Evolutionary conservation across 257 asterid species (phyloP).

Genomic region (Prunella vulgaris): DNA sequence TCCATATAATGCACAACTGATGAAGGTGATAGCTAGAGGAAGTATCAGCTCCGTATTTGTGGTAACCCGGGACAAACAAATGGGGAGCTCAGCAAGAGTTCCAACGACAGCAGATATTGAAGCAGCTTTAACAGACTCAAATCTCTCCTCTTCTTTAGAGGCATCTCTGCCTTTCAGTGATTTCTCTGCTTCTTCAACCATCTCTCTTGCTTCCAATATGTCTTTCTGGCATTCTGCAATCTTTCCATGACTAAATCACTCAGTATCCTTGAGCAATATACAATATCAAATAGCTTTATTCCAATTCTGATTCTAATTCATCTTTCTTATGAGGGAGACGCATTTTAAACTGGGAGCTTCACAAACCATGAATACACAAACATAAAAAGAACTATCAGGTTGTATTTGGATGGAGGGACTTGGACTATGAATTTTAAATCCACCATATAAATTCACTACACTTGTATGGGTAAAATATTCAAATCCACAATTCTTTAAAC

Average conservation of each 20-base stretch:
- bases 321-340: background rate
- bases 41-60: conserved; percentile 48
- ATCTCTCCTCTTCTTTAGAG: conserved; percentile 47
- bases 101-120: conserved; percentile 66
- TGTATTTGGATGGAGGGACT: too few species aligned
- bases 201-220: conserved; percentile 69
- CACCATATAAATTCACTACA: too few species aligned
- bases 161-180: conserved; percentile 30
- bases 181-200: conserved; percentile 83
- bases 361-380: background rate
- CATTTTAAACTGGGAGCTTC: background rate
- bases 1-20: conserved; percentile 81
- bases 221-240: conserved; percentile 93
- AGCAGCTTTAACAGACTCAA: conserved; percentile 83
- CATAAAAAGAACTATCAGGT: background rate
- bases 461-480: too few species aligned
- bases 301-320: background rate
- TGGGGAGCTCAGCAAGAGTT: conserved; percentile 67
- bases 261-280: conserved; percentile 6
- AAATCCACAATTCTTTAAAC: too few species aligned
- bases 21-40: conserved; percentile 63
- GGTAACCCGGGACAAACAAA: conserved; percentile 47
- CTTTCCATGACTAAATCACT: conserved; percentile 30
- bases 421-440: too few species aligned
- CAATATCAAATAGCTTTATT: background rate